A percentile compares a stretch with the other conserved stretches of the same genome.
Conservation (phyloP, 2,329 filamentous ascomycete genomes). For the Aureobasidium sp. region DNA sequence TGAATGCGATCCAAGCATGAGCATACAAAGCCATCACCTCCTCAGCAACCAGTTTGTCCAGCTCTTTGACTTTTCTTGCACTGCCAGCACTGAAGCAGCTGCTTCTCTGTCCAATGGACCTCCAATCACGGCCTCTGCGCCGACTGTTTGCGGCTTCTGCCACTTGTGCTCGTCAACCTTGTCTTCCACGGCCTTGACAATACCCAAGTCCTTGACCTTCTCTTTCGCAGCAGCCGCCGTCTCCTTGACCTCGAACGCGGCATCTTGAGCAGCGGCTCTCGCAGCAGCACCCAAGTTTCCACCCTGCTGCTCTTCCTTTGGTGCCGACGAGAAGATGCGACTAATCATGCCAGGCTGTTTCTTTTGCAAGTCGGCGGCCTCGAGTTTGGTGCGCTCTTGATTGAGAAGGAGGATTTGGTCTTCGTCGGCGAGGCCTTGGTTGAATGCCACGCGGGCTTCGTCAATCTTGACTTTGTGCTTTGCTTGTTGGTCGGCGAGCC, state of each 20-base stretch:
- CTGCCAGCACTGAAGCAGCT: constrained; percentile 30
- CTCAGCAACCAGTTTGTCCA: constrained; percentile 40
- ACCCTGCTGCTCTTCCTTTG: constrained; percentile 31
- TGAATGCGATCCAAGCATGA: neutral
- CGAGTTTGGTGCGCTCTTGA: constrained; percentile 55
- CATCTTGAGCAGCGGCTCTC: constrained; percentile 14
- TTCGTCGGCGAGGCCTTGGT: constrained; percentile 38
- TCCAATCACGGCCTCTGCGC: constrained; percentile 23
- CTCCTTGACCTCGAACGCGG: constrained; percentile 16
- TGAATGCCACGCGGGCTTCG: constrained; percentile 36
- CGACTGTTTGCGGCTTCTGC: constrained; percentile 14
- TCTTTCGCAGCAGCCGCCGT: constrained; percentile 15
- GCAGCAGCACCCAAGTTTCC: constrained; percentile 26
- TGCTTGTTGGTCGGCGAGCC: constrained; percentile 46
- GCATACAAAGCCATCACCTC: constrained; percentile 21
- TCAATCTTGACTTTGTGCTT: constrained; percentile 35
- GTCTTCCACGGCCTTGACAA: constrained; percentile 28
- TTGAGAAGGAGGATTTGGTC: constrained; percentile 45
- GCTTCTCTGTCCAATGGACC: constrained; percentile 41
- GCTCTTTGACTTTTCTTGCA: constrained; percentile 32
- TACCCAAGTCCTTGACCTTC: constrained; percentile 19
- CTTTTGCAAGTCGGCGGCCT: constrained; percentile 38
- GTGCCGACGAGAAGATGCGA: constrained; percentile 26
- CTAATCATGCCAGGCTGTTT: constrained; percentile 30
- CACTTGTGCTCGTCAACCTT: constrained; percentile 18